phyloP scores from a whole-genome alignment of 306 rosid genomes.

The Medicago ruthenica region DNA sequence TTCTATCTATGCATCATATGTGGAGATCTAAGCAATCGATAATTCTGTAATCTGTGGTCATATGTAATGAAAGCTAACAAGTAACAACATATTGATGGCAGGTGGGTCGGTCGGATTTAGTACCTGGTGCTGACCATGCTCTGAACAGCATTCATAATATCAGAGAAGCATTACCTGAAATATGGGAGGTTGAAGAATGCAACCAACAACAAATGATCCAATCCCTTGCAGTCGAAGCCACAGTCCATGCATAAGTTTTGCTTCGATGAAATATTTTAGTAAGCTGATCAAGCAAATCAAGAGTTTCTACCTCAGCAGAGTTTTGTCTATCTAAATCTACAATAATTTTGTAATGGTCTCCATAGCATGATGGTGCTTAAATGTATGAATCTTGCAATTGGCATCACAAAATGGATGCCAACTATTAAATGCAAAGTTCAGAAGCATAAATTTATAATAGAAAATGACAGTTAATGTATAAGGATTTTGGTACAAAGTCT shows the following conservation, averaged over 20 bases:
- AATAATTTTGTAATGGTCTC: conserved; percentile 34
- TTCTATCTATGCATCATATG: neutral
- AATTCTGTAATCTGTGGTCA: neutral
- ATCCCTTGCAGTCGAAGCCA: conserved; percentile 44
- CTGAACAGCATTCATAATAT: conserved; percentile 85
- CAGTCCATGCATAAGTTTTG: conserved; percentile 52
- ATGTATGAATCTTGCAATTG: conserved; percentile 27
- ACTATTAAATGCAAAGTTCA: conserved; percentile 31
- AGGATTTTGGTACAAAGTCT: conserved; percentile 16
- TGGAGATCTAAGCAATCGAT: conserved; percentile 8
- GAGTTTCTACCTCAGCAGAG: conserved; percentile 23
- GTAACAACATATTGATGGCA: conserved; percentile 46
- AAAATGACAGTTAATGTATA: conserved; percentile 14
- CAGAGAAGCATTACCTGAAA: conserved; percentile 82
- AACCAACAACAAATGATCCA: conserved; percentile 43
- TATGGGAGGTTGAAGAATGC: conserved; percentile 60
- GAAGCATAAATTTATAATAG: conserved; percentile 9
- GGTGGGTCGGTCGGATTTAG: conserved; percentile 76
- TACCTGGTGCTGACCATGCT: conserved; percentile 80
- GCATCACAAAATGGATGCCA: conserved; percentile 35
- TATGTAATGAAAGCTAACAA: conserved; percentile 24
- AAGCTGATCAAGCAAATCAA: conserved; percentile 34
- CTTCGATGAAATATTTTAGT: conserved; percentile 15
- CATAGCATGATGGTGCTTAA: conserved; percentile 32
- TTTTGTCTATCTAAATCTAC: conserved; percentile 21